phyloP scores from a whole-genome alignment of 192 early-diverging fungal genomes.

The Haplosporangium gracile region DNA sequence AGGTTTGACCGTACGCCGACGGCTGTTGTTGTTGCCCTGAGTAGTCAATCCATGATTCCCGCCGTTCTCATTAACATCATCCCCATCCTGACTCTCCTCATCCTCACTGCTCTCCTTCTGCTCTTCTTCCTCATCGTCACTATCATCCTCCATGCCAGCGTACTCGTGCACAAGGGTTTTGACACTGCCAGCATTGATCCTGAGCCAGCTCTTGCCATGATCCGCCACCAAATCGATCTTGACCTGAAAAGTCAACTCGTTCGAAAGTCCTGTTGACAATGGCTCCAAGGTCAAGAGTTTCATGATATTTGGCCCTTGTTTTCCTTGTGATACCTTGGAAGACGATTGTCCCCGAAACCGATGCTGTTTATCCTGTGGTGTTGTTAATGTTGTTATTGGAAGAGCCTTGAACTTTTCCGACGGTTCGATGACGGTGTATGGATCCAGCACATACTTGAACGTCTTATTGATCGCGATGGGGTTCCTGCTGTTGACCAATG shows the following conservation, averaged over 20 bases:
- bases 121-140: slow-evolving; percentile 46
- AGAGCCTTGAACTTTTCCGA: slow-evolving; percentile 35
- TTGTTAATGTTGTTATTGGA: background rate
- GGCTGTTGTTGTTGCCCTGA: background rate
- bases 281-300: slow-evolving; percentile 21
- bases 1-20: slow-evolving; percentile 11
- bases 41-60: background rate
- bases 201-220: slow-evolving; percentile 62
- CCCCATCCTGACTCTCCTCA: background rate
- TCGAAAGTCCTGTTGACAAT: slow-evolving; percentile 15
- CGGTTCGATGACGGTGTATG: slow-evolving; percentile 39
- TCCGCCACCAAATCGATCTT: slow-evolving; percentile 66
- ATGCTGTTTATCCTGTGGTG: background rate
- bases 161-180: slow-evolving; percentile 62
- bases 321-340: background rate
- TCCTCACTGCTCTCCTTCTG: slow-evolving; percentile 37
- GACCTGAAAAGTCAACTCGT: slow-evolving; percentile 38
- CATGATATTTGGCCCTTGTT: slow-evolving; percentile 11
- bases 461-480: slow-evolving; percentile 38
- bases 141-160: slow-evolving; percentile 58
- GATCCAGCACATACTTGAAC: slow-evolving; percentile 39
- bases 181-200: slow-evolving; percentile 64
- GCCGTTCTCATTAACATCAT: background rate
- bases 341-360: background rate
- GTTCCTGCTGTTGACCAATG: slow-evolving; percentile 36